Evolutionary conservation across 2,329 filamentous ascomycete genomes (phyloP), one percentile per base, ranked within the genome.

Genomic region (Alternaria longipes): DNA sequence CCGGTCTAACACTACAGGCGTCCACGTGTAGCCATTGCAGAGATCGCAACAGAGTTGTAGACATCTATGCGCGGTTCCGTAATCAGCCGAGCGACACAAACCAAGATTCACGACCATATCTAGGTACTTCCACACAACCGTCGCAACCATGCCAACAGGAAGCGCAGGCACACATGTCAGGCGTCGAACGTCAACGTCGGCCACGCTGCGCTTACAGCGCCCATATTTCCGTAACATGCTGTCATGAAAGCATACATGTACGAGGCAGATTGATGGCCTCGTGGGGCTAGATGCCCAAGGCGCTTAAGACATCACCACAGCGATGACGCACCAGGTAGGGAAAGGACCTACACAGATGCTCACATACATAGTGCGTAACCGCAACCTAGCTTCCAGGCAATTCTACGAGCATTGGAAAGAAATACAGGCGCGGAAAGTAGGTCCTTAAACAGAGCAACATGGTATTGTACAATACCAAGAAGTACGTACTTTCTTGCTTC

Each of bases 361-460:
- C 18, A 63, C 55, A 9, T 69, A 68, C 61, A 69, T 22, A 41
- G 6, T 8, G 40, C 18, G 9, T 12, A 22, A 41, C 18, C 40
- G 8, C 22, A 22, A 22, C 76, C 53, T 77, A 22, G 74, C 71
- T 7, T 70, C 56, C 20, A 73, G 66, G 11, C 62, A 77, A 50
- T 78, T 79, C 66, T 78, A 78, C 70, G 59, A 73, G 46, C 75
- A 77, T 63, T 79, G 76, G 76, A 71, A 75, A 54, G 64, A 74
- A 12, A 61, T 74, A 6, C 76, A 79, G 58, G 75, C 67, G 4
- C 70, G 71, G 4, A 74, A 78, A 32, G 74, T 78, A 14, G 67
- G 67, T 54, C 73, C 77, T 0, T 79, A 76, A 77, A 73, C 73
- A 11, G 58, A 72, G 59, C 76, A 77, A 62, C 71, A 78, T 58